Percentiles rank a stretch among this genome's conserved stretches.
Conservation (phyloP, 169 alveolate genomes). For the Nephromyces sp. region DNA sequence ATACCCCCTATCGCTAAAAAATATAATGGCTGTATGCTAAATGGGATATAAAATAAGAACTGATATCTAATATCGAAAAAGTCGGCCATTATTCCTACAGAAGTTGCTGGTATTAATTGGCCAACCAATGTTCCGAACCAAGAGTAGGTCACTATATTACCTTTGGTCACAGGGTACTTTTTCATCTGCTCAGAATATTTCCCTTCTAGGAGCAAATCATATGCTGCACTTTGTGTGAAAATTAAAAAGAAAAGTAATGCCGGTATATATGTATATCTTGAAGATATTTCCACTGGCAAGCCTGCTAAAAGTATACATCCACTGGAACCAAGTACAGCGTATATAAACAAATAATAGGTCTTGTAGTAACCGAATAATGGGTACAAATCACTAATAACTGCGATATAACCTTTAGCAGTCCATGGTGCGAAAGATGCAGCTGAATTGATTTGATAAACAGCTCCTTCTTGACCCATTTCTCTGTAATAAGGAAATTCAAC, state of each 20-base stretch:
- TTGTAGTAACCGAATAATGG: constrained; percentile 27
- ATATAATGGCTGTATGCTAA: constrained; percentile 17
- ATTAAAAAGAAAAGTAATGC: constrained; percentile 13
- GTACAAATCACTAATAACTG: constrained; percentile 10
- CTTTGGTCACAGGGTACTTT: not conserved
- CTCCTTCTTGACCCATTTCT: constrained; percentile 8
- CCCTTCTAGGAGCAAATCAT: constrained; percentile 21
- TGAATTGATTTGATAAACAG: constrained; percentile 4
- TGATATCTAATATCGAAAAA: constrained; percentile 8
- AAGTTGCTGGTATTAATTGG: constrained; percentile 9
- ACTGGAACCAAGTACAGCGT: constrained; percentile 10
- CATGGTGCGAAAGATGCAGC: constrained; percentile 8
- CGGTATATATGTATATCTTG: constrained; percentile 4
- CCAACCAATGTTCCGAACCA: constrained; percentile 13
- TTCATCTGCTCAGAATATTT: constrained; percentile 15
- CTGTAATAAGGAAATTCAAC: constrained; percentile 5
- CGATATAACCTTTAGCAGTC: not conserved
- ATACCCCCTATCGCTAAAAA: constrained; percentile 2
- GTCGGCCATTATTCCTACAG: constrained; percentile 27
- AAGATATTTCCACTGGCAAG: not conserved
- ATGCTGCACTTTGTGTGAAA: constrained; percentile 12
- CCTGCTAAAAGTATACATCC: not conserved
- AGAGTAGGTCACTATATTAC: constrained; percentile 14
- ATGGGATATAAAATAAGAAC: constrained; percentile 9
- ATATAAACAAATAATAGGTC: constrained; percentile 16